phyloP scores from a whole-genome alignment of 768 basidiomycete species.

The Rhizopogon vulgaris region DNA sequence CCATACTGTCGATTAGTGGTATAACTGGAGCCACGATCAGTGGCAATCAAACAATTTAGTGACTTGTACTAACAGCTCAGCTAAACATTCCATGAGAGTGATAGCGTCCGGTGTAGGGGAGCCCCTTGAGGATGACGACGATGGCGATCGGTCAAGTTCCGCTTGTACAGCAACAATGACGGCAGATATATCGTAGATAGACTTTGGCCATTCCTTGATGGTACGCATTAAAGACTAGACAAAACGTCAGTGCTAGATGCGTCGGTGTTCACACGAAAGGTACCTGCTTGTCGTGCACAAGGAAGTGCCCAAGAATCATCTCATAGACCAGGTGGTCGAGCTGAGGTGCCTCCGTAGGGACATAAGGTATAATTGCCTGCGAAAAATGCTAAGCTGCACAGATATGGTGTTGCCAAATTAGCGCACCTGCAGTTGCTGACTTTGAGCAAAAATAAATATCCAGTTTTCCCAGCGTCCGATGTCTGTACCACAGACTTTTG shows the following conservation, averaged over 20 bases:
- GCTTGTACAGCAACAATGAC: slow-evolving; percentile 87
- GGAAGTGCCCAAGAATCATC: slow-evolving; percentile 86
- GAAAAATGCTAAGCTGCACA: neutral
- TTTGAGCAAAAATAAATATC: slow-evolving; percentile 87
- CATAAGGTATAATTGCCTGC: slow-evolving; percentile 82
- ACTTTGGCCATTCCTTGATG: slow-evolving; percentile 83
- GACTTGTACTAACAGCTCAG: slow-evolving; percentile 62
- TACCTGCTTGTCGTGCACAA: slow-evolving; percentile 72
- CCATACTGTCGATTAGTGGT: slow-evolving; percentile 86
- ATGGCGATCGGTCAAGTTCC: slow-evolving; percentile 62
- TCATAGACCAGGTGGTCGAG: slow-evolving; percentile 86
- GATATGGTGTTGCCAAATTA: neutral
- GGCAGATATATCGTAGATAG: slow-evolving; percentile 83
- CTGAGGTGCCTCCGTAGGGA: slow-evolving; percentile 79
- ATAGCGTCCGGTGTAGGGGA: slow-evolving; percentile 40
- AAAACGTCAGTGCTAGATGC: neutral
- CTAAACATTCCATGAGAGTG: slow-evolving; percentile 89
- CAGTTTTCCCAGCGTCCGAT: slow-evolving; percentile 89
- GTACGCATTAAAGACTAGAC: slow-evolving; percentile 66
- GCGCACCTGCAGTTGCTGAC: slow-evolving; percentile 69
- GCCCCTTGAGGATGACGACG: slow-evolving; percentile 41
- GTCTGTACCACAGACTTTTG: slow-evolving; percentile 81
- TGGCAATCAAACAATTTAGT: neutral
- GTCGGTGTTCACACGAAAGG: slow-evolving; percentile 7
- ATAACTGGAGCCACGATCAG: slow-evolving; percentile 45